phyloP scores from a whole-genome alignment of 495 filamentous ascomycete genomes.

The Niebla homalea region DNA sequence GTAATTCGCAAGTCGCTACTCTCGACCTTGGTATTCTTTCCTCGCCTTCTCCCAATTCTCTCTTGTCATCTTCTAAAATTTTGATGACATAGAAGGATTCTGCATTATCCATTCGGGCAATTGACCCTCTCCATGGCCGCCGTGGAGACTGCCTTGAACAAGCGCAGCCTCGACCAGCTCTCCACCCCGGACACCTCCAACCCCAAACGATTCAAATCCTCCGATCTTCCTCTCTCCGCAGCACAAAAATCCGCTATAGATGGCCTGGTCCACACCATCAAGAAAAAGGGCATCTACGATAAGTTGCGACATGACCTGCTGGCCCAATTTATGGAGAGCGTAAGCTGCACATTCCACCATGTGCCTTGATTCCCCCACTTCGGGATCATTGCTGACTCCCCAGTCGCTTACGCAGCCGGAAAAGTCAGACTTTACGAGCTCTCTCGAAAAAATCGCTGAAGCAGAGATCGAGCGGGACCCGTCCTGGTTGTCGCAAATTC shows the following conservation, averaged over 20 bases:
- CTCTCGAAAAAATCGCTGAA: slow-evolving; percentile 59
- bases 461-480: slow-evolving; percentile 73
- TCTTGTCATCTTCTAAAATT: no score
- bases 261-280: slow-evolving; percentile 63
- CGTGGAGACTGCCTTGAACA: slow-evolving; percentile 21
- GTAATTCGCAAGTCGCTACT: no score
- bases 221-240: slow-evolving; percentile 64
- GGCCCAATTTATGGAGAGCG: slow-evolving; percentile 64
- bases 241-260: slow-evolving; percentile 66
- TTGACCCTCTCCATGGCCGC: slow-evolving; percentile 28
- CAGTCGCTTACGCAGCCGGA: slow-evolving; percentile 4
- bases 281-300: slow-evolving; percentile 87
- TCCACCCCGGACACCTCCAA: slow-evolving; percentile 28
- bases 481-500: slow-evolving; percentile 58
- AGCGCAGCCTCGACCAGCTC: slow-evolving; percentile 19
- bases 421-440: slow-evolving; percentile 50
- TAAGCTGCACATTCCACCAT: slow-evolving; percentile 26
- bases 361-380: neutral
- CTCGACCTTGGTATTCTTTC: no score
- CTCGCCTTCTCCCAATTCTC: no score
- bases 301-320: slow-evolving; percentile 67
- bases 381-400: neutral
- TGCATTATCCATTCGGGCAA: no score
- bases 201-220: slow-evolving; percentile 66
- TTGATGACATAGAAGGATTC: no score